Percentiles rank a stretch among this genome's conserved stretches.
These are phyloP conservation scores for Dendrostoma leiphaemia DNA, from an alignment of 2,329 filamentous ascomycete species.

Conservation along the genomic window DNA sequence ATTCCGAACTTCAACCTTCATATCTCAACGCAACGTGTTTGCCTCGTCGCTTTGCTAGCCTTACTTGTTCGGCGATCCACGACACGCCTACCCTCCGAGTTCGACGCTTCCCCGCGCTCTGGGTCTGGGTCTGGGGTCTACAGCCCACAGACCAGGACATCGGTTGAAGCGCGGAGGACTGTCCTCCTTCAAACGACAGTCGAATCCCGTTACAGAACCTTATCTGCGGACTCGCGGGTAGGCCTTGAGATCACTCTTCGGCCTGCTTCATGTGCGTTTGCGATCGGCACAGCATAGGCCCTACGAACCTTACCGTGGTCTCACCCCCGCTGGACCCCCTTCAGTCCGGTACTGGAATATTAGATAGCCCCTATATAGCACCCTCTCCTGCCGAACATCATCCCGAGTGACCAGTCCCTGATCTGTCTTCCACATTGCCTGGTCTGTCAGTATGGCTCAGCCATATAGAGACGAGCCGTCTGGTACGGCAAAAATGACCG, in stretches of 20 bases:
- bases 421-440: slow-evolving; percentile 20
- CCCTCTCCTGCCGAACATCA: slow-evolving; percentile 13
- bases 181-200: slow-evolving; percentile 1
- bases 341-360: background rate
- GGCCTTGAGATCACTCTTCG: background rate
- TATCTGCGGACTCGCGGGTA: slow-evolving; percentile 15
- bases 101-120: background rate
- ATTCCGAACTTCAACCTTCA: background rate
- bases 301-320: background rate
- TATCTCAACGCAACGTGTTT: background rate
- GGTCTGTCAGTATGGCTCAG: slow-evolving; percentile 29
- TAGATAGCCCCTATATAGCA: slow-evolving; percentile 25
- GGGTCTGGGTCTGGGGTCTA: slow-evolving; percentile 6
- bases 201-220: slow-evolving; percentile 20
- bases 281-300: slow-evolving; percentile 16
- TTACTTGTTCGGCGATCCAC: background rate
- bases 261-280: slow-evolving; percentile 24
- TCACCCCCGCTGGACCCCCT: slow-evolving; percentile 14
- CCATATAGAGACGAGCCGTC: slow-evolving; percentile 31
- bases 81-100: background rate
- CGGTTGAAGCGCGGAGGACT: slow-evolving; percentile 10
- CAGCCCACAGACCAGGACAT: slow-evolving; percentile 2
- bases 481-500: slow-evolving; percentile 26
- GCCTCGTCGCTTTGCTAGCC: background rate
- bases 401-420: slow-evolving; percentile 10